phyloP scores from a whole-genome alignment of 495 filamentous ascomycete genomes.

The Bryoglossum gracile region DNA sequence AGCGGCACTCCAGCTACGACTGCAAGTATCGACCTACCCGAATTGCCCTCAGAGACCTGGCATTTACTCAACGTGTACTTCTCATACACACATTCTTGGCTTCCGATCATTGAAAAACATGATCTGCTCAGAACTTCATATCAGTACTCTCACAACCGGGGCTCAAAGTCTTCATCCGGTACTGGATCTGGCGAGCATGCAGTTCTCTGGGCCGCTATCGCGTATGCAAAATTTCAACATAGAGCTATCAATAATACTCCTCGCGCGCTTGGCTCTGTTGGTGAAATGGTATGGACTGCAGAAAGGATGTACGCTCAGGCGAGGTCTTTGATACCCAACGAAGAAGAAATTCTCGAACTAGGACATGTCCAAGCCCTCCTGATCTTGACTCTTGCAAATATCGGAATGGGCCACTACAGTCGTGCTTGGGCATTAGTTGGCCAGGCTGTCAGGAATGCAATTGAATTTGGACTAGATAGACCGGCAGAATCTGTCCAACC shows the following conservation, averaged over 20 bases:
- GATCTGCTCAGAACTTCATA: slow-evolving; percentile 45
- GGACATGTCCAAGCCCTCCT: slow-evolving; percentile 57
- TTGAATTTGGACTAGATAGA: slow-evolving; percentile 39
- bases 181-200: slow-evolving; percentile 51
- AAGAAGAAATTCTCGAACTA: slow-evolving; percentile 45
- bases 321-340: slow-evolving; percentile 51
- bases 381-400: slow-evolving; percentile 51
- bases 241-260: slow-evolving; percentile 32
- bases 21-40: slow-evolving; percentile 26
- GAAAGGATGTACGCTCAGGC: slow-evolving; percentile 50
- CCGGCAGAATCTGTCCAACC: slow-evolving; percentile 24
- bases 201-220: slow-evolving; percentile 56
- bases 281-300: slow-evolving; percentile 23
- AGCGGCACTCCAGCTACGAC: slow-evolving; percentile 27
- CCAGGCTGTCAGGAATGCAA: slow-evolving; percentile 50
- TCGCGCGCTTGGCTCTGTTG: slow-evolving; percentile 21
- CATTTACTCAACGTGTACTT: slow-evolving; percentile 65
- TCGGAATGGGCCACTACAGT: slow-evolving; percentile 45
- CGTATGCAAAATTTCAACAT: slow-evolving; percentile 44
- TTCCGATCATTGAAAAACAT: slow-evolving; percentile 65
- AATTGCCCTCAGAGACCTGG: slow-evolving; percentile 50
- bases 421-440: slow-evolving; percentile 57
- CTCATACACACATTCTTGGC: slow-evolving; percentile 64
- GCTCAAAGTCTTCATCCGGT: slow-evolving; percentile 15
- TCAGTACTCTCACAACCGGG: slow-evolving; percentile 33